phyloP scores from a whole-genome alignment of 1,139 yeast species.

The Nakaseomyces kungkrabaensis region DNA sequence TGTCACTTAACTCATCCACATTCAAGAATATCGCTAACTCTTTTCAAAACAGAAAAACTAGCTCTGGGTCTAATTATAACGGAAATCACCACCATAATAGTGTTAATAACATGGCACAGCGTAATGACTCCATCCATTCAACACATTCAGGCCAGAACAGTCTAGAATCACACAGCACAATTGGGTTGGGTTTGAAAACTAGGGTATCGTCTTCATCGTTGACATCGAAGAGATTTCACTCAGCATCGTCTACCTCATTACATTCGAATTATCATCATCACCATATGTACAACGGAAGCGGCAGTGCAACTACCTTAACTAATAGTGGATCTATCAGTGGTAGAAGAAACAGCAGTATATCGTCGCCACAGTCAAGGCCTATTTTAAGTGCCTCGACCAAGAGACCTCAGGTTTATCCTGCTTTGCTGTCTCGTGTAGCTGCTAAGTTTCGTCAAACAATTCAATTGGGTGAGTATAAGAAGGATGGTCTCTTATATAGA shows the following conservation, averaged over 20 bases:
- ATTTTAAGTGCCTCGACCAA: conserved; percentile 20
- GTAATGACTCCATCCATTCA: conserved; percentile 1
- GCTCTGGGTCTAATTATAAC: conserved; percentile 3
- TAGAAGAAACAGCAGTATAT: conserved; percentile 6
- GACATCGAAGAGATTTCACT: conserved; percentile 21
- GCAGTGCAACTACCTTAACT: neutral
- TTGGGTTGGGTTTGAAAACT: conserved; percentile 31
- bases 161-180: conserved; percentile 6
- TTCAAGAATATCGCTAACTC: conserved; percentile 28
- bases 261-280: conserved; percentile 4
- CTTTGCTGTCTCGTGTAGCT: conserved; percentile 78
- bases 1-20: conserved; percentile 30
- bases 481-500: conserved; percentile 90
- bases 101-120: conserved; percentile 4
- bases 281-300: conserved; percentile 6
- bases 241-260: conserved; percentile 28
- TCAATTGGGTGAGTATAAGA: conserved; percentile 66
- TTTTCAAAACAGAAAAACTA: conserved; percentile 16
- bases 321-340: conserved; percentile 3
- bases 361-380: conserved; percentile 22
- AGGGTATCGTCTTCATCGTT: conserved; percentile 16
- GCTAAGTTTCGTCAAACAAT: conserved; percentile 63
- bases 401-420: conserved; percentile 56
- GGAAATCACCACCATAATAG: conserved; percentile 2
- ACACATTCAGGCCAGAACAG: neutral